A percentile compares a stretch with the other conserved stretches of the same genome.
These are phyloP conservation scores for Pilasporangium apinafurcum DNA, from an alignment of 352 stramenopile genomes.

Conservation along the genomic window DNA sequence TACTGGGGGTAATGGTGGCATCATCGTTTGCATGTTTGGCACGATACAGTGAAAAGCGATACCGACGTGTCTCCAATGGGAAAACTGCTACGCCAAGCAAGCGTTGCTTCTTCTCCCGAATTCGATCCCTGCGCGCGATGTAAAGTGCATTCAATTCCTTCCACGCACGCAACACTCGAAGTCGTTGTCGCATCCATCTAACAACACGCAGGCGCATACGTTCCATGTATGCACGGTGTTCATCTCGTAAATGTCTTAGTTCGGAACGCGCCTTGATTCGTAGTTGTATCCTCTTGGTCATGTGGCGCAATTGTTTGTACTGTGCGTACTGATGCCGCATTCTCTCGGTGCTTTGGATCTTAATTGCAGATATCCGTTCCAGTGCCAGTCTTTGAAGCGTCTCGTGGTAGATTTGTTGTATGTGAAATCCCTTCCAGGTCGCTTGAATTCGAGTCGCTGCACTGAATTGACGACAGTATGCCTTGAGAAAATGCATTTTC, in stretches of 20 bases:
- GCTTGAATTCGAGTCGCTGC: slow-evolving; percentile 44
- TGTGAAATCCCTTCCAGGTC: slow-evolving; percentile 24
- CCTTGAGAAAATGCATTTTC: slow-evolving; percentile 24
- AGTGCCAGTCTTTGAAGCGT: slow-evolving; percentile 24
- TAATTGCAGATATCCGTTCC: slow-evolving; percentile 30
- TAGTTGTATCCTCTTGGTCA: slow-evolving; percentile 9
- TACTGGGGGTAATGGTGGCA: slow-evolving; percentile 8
- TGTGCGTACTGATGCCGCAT: slow-evolving; percentile 10
- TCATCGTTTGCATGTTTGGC: slow-evolving; percentile 12
- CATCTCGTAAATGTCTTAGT: slow-evolving; percentile 25
- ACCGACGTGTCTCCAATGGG: slow-evolving; percentile 18
- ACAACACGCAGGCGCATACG: slow-evolving; percentile 36
- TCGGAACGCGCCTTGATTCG: slow-evolving; percentile 24
- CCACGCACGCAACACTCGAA: slow-evolving; percentile 39
- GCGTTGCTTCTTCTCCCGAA: slow-evolving; percentile 32
- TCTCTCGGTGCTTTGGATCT: slow-evolving; percentile 35
- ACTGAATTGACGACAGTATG: slow-evolving; percentile 24
- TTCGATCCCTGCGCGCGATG: slow-evolving; percentile 29
- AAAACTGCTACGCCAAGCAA: slow-evolving; percentile 18
- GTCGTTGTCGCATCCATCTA: slow-evolving; percentile 35
- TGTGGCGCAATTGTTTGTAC: slow-evolving; percentile 10
- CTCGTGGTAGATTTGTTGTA: slow-evolving; percentile 2
- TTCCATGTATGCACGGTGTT: slow-evolving; percentile 25
- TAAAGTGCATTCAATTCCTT: slow-evolving; percentile 36
- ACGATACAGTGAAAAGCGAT: slow-evolving; percentile 37